These are phyloP conservation scores for Artemisia tridentata DNA, from an alignment of 129 eudicot species.

Conservation along the genomic window DNA sequence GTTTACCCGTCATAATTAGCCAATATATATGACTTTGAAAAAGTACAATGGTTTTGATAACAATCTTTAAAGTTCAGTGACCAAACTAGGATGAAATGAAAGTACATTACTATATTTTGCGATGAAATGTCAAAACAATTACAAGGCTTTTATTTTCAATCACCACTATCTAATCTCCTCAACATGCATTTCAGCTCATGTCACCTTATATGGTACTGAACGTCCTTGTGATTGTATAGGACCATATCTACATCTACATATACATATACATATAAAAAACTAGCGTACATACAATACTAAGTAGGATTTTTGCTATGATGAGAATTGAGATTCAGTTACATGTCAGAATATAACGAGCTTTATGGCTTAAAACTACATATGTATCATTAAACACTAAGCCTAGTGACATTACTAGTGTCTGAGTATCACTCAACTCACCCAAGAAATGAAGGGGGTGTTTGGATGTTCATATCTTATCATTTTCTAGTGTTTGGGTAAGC, in stretches of 20 bases:
- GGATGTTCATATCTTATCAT: no score
- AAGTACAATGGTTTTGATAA: no score
- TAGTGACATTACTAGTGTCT: no score
- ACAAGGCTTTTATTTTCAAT: neutral
- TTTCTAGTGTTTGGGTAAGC: no score
- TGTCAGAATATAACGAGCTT: no score
- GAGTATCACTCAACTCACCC: no score
- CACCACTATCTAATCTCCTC: neutral
- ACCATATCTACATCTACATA: neutral
- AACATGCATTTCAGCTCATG: neutral
- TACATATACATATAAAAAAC: conserved; percentile 3
- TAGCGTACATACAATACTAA: conserved; percentile 1
- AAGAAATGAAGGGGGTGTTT: no score
- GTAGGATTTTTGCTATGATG: neutral
- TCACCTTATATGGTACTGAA: neutral
- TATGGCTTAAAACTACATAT: no score
- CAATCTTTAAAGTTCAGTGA: no score
- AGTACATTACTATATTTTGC: neutral
- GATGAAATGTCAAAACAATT: neutral
- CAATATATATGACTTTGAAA: neutral
- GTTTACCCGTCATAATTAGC: neutral
- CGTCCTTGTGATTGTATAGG: conserved; percentile 1
- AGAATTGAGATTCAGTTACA: no score
- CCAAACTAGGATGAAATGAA: neutral
- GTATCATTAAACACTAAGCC: no score